Conservation (phyloP, 345 rosid genomes). For the Brassica juncea region DNA sequence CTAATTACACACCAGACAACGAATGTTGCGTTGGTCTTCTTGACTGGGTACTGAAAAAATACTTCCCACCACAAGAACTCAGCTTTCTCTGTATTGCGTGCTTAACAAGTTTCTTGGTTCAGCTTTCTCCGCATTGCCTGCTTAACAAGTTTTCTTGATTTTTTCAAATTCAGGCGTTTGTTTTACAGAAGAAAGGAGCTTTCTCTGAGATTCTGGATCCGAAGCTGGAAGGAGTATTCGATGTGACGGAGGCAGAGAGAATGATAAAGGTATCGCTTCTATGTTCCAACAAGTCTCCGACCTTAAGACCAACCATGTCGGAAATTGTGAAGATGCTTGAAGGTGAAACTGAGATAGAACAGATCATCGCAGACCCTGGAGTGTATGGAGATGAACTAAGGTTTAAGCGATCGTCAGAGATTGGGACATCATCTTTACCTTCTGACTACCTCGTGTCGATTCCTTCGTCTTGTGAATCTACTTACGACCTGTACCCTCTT, state of each 20-base stretch:
- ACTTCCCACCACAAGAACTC: not conserved
- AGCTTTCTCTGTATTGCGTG: not conserved
- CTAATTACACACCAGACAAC: slow-evolving; percentile 34
- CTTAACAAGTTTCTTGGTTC: not conserved
- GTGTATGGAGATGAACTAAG: slow-evolving; percentile 21
- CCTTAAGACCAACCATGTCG: slow-evolving; percentile 56
- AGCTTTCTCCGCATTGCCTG: not conserved
- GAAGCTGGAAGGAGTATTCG: slow-evolving; percentile 40
- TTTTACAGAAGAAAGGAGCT: slow-evolving; percentile 41
- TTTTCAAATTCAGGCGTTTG: slow-evolving; percentile 42
- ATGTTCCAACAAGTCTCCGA: slow-evolving; percentile 53
- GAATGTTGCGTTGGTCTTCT: slow-evolving; percentile 48
- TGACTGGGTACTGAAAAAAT: slow-evolving; percentile 47
- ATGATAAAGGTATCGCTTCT: slow-evolving; percentile 52
- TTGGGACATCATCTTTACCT: too few species aligned
- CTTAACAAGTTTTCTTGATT: not conserved
- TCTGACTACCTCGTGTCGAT: not conserved
- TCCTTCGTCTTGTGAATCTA: slow-evolving; percentile 29
- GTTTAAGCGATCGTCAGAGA: slow-evolving; percentile 12
- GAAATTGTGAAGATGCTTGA: slow-evolving; percentile 54
- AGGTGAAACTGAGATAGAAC: slow-evolving; percentile 41
- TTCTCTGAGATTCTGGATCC: slow-evolving; percentile 47
- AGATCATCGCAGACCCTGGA: slow-evolving; percentile 37
- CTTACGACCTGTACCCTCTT: slow-evolving; percentile 32
- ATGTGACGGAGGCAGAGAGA: slow-evolving; percentile 46